Conservation (phyloP, 129 eudicot genomes). For the Tanacetum coccineum region DNA sequence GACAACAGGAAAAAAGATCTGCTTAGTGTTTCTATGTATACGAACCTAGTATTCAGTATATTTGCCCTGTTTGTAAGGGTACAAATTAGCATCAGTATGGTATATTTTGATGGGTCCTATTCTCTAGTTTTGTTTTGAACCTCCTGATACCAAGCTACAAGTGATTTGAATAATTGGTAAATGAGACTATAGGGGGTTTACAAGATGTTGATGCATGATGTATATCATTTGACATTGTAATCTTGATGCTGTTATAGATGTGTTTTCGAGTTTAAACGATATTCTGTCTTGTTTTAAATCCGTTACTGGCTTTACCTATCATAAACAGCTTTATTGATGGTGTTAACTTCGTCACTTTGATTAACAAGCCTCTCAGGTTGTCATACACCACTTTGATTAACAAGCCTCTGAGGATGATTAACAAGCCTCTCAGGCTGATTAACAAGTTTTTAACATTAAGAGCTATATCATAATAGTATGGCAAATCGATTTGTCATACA, state of each 20-base stretch:
- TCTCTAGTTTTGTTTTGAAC: conserved; percentile 25
- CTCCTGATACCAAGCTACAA: conserved; percentile 23
- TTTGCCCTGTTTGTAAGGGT: conserved; percentile 28
- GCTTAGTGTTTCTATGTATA: conserved; percentile 21
- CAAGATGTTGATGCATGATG: conserved; percentile 14
- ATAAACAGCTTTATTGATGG: no score
- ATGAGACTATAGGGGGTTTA: conserved; percentile 4
- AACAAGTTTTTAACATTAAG: no score
- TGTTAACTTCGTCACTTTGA: no score
- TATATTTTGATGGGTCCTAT: conserved; percentile 21
- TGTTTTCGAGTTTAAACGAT: conserved; percentile 6
- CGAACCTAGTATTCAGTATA: conserved; percentile 11
- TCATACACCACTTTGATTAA: no score
- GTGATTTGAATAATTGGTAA: conserved; percentile 33
- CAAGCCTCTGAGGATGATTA: no score
- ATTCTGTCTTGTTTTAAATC: background rate
- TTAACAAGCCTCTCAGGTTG: no score
- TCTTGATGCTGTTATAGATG: conserved; percentile 5
- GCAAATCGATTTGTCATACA: no score
- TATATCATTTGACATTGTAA: background rate
- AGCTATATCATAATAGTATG: no score
- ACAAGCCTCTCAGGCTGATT: no score
- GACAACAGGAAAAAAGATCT: conserved; percentile 8
- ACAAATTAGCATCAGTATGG: conserved; percentile 24
- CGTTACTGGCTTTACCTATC: background rate